Percentiles rank a stretch among this genome's conserved stretches.
Evolutionary conservation across 1,284 basidiomycete species (phyloP).

Genomic region (Inonotus hispidus): DNA sequence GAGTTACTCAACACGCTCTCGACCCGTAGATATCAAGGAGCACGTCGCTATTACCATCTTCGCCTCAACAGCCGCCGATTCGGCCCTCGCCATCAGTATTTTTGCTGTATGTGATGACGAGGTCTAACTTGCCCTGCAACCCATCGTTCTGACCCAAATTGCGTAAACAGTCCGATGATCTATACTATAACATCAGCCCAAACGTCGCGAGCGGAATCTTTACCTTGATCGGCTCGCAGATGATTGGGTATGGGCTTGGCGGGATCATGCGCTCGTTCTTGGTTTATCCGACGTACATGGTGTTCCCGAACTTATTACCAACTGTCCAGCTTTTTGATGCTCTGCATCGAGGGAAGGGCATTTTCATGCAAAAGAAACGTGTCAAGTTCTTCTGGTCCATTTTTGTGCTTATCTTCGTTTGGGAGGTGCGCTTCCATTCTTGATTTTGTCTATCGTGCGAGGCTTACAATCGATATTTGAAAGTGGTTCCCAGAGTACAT

Average conservation of each 20-base stretch:
- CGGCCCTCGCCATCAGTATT: conserved; percentile 40
- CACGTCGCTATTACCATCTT: conserved; percentile 59
- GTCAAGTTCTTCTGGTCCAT: conserved; percentile 53
- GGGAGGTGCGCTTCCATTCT: conserved; percentile 28
- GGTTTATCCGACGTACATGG: conserved; percentile 32
- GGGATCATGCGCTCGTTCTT: conserved; percentile 35
- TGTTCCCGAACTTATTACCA: conserved; percentile 20
- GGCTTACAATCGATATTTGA: too few species aligned
- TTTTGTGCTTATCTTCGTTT: conserved; percentile 45
- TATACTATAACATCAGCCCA: conserved; percentile 45
- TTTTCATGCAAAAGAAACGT: conserved; percentile 46
- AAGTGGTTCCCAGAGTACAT: conserved; percentile 38
- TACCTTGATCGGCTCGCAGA: conserved; percentile 40
- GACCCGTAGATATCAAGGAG: conserved; percentile 45
- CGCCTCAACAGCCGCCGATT: conserved; percentile 43
- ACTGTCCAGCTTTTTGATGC: conserved; percentile 39
- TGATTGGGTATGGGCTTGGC: conserved; percentile 51
- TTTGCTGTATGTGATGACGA: conserved; percentile 15
- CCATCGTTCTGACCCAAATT: not conserved
- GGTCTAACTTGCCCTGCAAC: not conserved
- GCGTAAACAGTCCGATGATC: conserved; percentile 36
- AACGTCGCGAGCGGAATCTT: conserved; percentile 47
- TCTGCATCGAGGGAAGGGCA: conserved; percentile 45
- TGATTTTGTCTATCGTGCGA: too few species aligned
- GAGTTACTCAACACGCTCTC: not conserved